Base-by-base conservation (phyloP, 1,284 basidiomycete species). In the Cutaneotrichosporon sp. region DNA sequence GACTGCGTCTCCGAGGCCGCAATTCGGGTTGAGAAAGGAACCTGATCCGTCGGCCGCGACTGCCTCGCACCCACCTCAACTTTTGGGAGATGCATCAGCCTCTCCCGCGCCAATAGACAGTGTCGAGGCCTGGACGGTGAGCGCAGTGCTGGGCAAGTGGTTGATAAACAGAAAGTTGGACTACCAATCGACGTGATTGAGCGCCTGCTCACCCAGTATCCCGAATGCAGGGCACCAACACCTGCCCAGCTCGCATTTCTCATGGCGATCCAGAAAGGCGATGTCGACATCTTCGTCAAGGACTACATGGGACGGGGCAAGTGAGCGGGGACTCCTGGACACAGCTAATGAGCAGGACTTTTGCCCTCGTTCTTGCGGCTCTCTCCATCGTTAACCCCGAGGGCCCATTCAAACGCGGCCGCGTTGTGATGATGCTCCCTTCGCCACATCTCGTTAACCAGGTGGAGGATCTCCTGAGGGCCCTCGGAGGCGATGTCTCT, bases 271-370 rank as follows among this genome's bases (percentile, higher is more conserved):
- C 34, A 49, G 41, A 49, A 57, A 5, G 63, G 61, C 2, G 61
- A 58, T 14, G 39, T 49, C 1, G 68, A 68, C 45, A 57, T 70
- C 5, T 67, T 57, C 39, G 34, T 67, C 25, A 59, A 59, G 20
- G 68, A 70, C 52, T 47, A 59, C 29, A 70, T 66, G 63, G 68
- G 68, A 4, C 60, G 65, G 7, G 68, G 68, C 27, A 70, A 70
- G 67, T 68, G 57, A 61, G 66, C 3, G n/a, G n/a, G n/a, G n/a
- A n/a, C n/a, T n/a, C n/a, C n/a, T n/a, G n/a, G n/a, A n/a, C n/a
- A n/a, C n/a, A 33, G 14, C 27, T 44, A 17, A 24, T 19, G n/a
- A 9, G 10, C 26, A 44, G 35, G 19, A 44, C 42, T 17, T 60
- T 55, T 14, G 58, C 59, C 0, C 34, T 68, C 12, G 61, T 63